A percentile compares a stretch with the other conserved stretches of the same genome.
phyloP scores from a whole-genome alignment of 2,329 filamentous ascomycete genomes.

The Fusarium tanahbumbuense region DNA sequence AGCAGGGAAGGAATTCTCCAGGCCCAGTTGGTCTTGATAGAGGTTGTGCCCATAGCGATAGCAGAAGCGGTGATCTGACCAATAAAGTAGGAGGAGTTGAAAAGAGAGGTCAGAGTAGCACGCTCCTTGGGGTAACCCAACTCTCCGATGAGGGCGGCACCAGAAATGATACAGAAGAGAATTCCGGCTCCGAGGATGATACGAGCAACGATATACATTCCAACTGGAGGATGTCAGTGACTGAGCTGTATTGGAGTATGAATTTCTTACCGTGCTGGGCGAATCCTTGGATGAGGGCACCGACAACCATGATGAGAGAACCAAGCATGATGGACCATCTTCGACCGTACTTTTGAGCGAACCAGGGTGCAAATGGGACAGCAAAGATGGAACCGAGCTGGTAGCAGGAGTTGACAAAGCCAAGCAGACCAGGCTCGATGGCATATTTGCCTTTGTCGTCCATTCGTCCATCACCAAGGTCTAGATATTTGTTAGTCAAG shows the following conservation, averaged over 20 bases:
- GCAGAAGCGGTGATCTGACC: conserved; percentile 63
- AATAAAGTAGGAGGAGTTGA: conserved; percentile 64
- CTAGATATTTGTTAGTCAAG: conserved; percentile 14
- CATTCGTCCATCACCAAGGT: conserved; percentile 30
- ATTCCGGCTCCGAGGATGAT: conserved; percentile 72
- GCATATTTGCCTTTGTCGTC: conserved; percentile 34
- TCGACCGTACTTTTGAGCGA: conserved; percentile 60
- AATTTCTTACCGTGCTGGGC: conserved; percentile 52
- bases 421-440: conserved; percentile 52
- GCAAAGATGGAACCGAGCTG: conserved; percentile 65
- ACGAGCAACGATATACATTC: conserved; percentile 70
- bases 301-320: conserved; percentile 65
- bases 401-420: conserved; percentile 66
- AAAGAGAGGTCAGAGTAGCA: conserved; percentile 56
- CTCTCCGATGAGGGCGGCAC: conserved; percentile 69
- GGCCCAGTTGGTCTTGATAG: conserved; percentile 46
- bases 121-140: conserved; percentile 71
- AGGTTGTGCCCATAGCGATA: conserved; percentile 60
- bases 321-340: conserved; percentile 67
- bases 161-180: conserved; percentile 68
- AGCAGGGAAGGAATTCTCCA: conserved; percentile 58
- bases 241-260: accelerated
- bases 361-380: conserved; percentile 63
- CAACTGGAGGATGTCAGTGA: conserved; percentile 50
- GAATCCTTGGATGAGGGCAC: conserved; percentile 67